Base-by-base conservation (phyloP, 768 basidiomycete species). In the Auricularia heimuer region DNA sequence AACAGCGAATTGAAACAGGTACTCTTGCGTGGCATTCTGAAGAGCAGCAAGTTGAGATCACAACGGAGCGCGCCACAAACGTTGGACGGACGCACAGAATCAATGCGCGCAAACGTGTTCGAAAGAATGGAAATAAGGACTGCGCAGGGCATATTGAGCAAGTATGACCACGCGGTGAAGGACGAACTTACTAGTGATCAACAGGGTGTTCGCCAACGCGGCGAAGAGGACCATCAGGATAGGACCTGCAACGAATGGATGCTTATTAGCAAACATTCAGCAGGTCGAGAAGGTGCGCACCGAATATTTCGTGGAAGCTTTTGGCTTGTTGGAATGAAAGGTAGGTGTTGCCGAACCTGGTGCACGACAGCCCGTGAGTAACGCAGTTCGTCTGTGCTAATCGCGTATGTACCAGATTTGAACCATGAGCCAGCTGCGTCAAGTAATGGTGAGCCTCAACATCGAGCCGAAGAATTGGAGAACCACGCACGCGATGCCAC, bases 111-210 rank as follows among this genome's bases (percentile, higher is more conserved):
- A 65, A 92, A 93, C 0, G 92, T 94, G 72, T 94, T 94, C 3
- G 93, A 94, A 37, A 97, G 76, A 60, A 95, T 91, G 7, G 92
- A 94, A 66, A 96, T 94, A 58, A 96, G 80, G 71, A 95, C 78
- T 80, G 61, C 4, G 8, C 16, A 3, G 16, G 21, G 12, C 29
- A 29, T 29, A 16, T 61, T 44, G 12, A 47, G 34, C 8, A 0
- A 56, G 3, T 33, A 42, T 36, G 44, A n/a, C n/a, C 11, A 0
- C n/a, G 16, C 33, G 18, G n/a, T n/a, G 14, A 29, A 29, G 3
- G 37, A 16, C 4, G 64, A 4, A 77, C 87, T 68, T 67, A 90
- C 90, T 94, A 3, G 92, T 93, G 65, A 93, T 71, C 37, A 94
- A 76, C 54, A 93, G 79, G 0, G 90, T 92, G 69, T 89, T 90